Evolutionary conservation across 1,139 yeast genomes (phyloP), one percentile per base, ranked within the genome.

Genomic region (Kodamaea suecica): DNA sequence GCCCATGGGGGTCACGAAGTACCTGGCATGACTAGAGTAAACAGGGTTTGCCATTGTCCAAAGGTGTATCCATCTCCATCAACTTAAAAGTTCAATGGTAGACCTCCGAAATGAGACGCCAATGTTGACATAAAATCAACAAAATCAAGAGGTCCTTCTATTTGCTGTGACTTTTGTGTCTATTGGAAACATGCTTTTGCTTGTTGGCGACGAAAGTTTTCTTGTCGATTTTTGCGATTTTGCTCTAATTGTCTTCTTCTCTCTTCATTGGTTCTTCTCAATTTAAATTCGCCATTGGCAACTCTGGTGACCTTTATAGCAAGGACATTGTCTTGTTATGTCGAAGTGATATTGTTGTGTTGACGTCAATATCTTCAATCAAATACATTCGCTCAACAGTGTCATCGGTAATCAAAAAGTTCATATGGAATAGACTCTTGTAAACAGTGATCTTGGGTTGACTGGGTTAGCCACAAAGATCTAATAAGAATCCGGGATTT

Each of bases 401-500:
- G 30, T 38, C 41, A 12, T 38, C 41, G 9, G 25, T 14, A 10
- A 38, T 27, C 25, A 35, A 23, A 34, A 38, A 35, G 30, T 33
- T 38, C 26, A 31, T 21, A 10, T 33, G 23, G 14, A 29, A 38
- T 2, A 30, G 17, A 10, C 35, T 14, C 24, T 33, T 38, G 2
- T 31, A 30, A 19, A 25, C 38, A 13, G 37, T 9, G 38, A 34
- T 3, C 19, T 17, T 9, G 38, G 36, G 28, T 38, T 27, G 13
- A 15, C 9, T 6, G 41, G 41, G 24, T 30, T 33, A 11, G 34
- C 33, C 11, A 37, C 30, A 15, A 17, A 31, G 8, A 37, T 23
- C 5, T 37, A 33, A 27, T 31, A 37, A 4, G 36, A 20, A 10
- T 21, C 19, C 5, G 27, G 17, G n/a, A 36, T 14, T 19, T 37